Evolutionary conservation across 2,329 filamentous ascomycete species (phyloP), one percentile per base, ranked within the genome.

Genomic region (Leptographium flavum): DNA sequence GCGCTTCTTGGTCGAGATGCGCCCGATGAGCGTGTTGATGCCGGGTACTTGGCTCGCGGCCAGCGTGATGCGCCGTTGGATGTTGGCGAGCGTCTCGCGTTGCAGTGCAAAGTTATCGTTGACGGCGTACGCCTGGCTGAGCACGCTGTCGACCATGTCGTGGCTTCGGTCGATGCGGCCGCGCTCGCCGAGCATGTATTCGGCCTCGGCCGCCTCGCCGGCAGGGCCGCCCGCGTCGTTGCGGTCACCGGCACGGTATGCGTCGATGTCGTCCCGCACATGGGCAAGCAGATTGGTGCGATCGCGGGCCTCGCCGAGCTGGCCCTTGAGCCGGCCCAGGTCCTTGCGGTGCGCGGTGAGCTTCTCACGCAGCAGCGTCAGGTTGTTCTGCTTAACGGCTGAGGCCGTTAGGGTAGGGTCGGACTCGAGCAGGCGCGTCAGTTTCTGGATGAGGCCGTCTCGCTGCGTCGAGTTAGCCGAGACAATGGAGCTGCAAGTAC

Each of bases 181-280:
- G 43, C 92, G 76, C 71, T 98, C 92, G 55, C 85, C 83, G 25
- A 98, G 74, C 88, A 98, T 95, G 68, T 96, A 98, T 49, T 98
- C 90, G 39, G 87, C 87, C 66, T 96, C 92, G 45, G 81, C 83
- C 3, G 79, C 79, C 54, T 77, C 83, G 9, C 86, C 85, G 17
- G n/a, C 23, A n/a, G 19, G 45, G 23, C 23, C 39, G 19, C 35
- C 32, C 11, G 38, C 45, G 60, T 94, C 90, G 66, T 94, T 94
- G 45, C 85, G 42, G 59, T n/a, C n/a, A n/a, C 94, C 92, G 46
- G 76, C 78, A 45, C 83, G 84, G 67, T 94, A 95, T 45, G 86
- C 80, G 61, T 87, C 76, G 62, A 96, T 96, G 61, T 98, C 92
- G 56, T 83, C 83, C 51, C 87, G 84, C 41, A 98, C 87, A 57